A percentile compares a stretch with the other conserved stretches of the same genome.
phyloP scores from a whole-genome alignment of 1,284 basidiomycete genomes.

The Baeospora myosura region DNA sequence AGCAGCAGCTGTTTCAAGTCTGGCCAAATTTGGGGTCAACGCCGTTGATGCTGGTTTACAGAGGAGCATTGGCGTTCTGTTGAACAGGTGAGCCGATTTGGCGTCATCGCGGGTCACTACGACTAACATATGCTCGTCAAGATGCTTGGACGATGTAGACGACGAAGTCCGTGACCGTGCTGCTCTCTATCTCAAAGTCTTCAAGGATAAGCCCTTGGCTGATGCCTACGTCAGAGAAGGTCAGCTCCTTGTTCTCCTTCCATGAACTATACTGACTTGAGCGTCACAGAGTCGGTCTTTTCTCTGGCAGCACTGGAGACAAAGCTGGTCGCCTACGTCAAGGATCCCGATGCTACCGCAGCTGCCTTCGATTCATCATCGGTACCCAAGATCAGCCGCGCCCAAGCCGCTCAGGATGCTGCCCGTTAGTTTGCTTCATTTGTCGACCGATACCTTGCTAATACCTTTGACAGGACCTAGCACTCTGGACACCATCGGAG shows the following conservation, averaged over 20 bases:
- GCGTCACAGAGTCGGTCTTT: constrained; percentile 74
- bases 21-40: constrained; percentile 96
- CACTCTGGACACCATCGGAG: constrained; percentile 74
- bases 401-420: constrained; percentile 81
- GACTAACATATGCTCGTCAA: constrained; percentile 20
- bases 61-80: constrained; percentile 81
- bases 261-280: constrained; percentile 3
- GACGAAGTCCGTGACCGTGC: constrained; percentile 99
- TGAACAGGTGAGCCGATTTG: constrained; percentile 57
- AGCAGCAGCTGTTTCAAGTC: constrained; percentile 89
- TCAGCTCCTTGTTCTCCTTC: constrained; percentile 24
- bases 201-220: constrained; percentile 76
- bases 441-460: constrained; percentile 7
- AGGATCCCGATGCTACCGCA: constrained; percentile 61
- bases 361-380: constrained; percentile 75
- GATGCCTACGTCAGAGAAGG: constrained; percentile 90
- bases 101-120: too few relatives aligned
- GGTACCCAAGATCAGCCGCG: constrained; percentile 87
- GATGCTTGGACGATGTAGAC: constrained; percentile 96
- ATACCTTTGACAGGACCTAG: constrained; percentile 55
- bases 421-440: constrained; percentile 51
- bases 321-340: constrained; percentile 85
- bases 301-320: constrained; percentile 83
- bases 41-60: constrained; percentile 73
- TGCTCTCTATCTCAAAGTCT: constrained; percentile 84